Conservation (phyloP, 495 filamentous ascomycete genomes). For the Penicillium odoratum region DNA sequence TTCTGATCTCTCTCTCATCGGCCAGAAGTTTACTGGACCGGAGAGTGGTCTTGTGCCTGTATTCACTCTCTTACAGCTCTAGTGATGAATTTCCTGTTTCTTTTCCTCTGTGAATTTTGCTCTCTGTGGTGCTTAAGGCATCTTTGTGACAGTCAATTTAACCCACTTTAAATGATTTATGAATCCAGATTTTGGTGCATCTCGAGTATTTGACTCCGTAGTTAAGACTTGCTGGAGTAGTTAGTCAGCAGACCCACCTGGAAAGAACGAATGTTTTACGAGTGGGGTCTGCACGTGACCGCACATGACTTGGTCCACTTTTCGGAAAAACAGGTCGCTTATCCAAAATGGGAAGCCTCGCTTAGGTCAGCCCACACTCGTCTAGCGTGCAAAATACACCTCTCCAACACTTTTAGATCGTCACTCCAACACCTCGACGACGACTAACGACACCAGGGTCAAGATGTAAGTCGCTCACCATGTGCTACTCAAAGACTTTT, state of each 20-base stretch:
- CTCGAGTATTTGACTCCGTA: neutral
- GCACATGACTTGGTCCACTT: slow-evolving; percentile 5
- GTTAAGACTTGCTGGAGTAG: neutral
- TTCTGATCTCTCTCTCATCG: slow-evolving; percentile 16
- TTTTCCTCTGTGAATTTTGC: slow-evolving; percentile 29
- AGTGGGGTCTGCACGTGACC: slow-evolving; percentile 2
- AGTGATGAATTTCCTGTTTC: slow-evolving; percentile 29
- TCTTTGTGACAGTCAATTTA: slow-evolving; percentile 21
- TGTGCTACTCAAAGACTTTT: slow-evolving; percentile 6
- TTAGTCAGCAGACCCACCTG: neutral
- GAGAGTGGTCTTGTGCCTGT: slow-evolving; percentile 16
- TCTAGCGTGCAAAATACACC: slow-evolving; percentile 49
- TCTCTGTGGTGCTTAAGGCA: slow-evolving; percentile 21
- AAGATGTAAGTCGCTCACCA: slow-evolving; percentile 47
- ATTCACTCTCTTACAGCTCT: slow-evolving; percentile 26
- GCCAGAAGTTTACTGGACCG: slow-evolving; percentile 17
- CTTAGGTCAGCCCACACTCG: slow-evolving; percentile 52
- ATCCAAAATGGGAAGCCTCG: slow-evolving; percentile 32
- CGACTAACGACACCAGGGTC: slow-evolving; percentile 57
- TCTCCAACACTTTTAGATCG: slow-evolving; percentile 40
- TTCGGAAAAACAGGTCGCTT: slow-evolving; percentile 31
- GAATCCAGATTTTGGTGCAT: neutral
- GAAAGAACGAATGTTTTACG: slow-evolving; percentile 5
- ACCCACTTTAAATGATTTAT: slow-evolving; percentile 9
- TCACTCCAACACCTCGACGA: slow-evolving; percentile 50